Evolutionary conservation across 257 asterid genomes (phyloP), one percentile per base, ranked within the genome.

Genomic region (Gynochthodes officinalis): DNA sequence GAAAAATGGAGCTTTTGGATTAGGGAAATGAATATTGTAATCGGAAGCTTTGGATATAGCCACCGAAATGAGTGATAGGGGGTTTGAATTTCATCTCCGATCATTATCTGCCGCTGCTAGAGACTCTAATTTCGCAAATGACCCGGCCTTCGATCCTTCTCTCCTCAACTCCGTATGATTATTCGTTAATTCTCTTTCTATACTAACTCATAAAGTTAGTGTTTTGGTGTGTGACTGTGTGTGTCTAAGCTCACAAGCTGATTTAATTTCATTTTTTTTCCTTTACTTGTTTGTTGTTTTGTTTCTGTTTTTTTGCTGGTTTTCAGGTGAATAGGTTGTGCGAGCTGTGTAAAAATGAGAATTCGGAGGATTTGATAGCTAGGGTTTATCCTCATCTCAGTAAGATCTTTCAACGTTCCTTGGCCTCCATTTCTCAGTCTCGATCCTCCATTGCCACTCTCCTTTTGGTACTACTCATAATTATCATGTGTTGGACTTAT

Each of bases 331-430:
- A 75, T 64, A 81, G 83, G 80, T 80, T 93, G 21, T 81, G 82
- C 62, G 88, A 88, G 64, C 83, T 93, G 73, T 91, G 98, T 81
- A 91, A 77, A 81, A 73, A 78, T 71, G 92, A 88, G 70, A 85
- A 93, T 8, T 86, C 98, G 18, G 96, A 93, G 67, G 98, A 89
- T 71, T 81, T 88, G 61, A 84, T 88, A 5, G 93, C 91, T 77
- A 87, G 97, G 86, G 88, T 86, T 81, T 88, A 85, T 81, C 98
- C 98, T 35, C 87, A 88, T 79, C 86, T 93, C 33, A 93, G 83
- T 72, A 91, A 90, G 83, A 89, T 89, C 75, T 91, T 91, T 69
- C 96, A 91, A 65, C 97, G 94, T 18, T 84, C 89, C 23, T 84
- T 87, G 76, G 82, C 95, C 33, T 88, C 96, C 15, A 86, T 85